A percentile compares a stretch with the other conserved stretches of the same genome.
Conservation (phyloP, 768 basidiomycete genomes). For the Tephrocybe sp. region DNA sequence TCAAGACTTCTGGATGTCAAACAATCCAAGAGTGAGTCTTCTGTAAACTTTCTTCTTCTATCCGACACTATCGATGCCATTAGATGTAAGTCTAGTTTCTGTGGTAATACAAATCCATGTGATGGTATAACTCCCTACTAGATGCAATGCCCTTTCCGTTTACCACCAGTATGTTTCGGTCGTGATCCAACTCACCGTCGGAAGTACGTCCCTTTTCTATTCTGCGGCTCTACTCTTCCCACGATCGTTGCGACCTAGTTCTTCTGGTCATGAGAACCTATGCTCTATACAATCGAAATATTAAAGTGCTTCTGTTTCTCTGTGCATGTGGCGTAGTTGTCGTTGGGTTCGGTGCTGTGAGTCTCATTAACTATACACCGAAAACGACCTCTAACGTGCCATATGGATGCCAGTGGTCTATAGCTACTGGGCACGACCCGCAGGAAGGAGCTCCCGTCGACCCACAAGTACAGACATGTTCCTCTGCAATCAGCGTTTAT, state of each 20-base stretch:
- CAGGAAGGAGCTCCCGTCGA: neutral
- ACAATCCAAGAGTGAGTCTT: slow-evolving; percentile 2
- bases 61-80: too few relatives aligned
- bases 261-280: slow-evolving; percentile 35
- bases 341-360: slow-evolving; percentile 25
- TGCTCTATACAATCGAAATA: slow-evolving; percentile 34
- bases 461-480: neutral
- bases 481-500: neutral
- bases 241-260: neutral
- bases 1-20: slow-evolving; percentile 30
- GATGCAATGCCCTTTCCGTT: slow-evolving; percentile 20
- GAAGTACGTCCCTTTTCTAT: slow-evolving; percentile 19
- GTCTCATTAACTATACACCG: neutral
- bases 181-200: slow-evolving; percentile 33
- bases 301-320: slow-evolving; percentile 24
- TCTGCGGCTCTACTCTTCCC: neutral
- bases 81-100: too few relatives aligned
- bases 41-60: too few relatives aligned
- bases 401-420: neutral
- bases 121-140: slow-evolving; percentile 6
- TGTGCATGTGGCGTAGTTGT: slow-evolving; percentile 22
- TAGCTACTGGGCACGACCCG: neutral
- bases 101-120: too few relatives aligned
- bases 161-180: slow-evolving; percentile 31
- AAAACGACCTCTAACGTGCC: neutral